A percentile compares a stretch with the other conserved stretches of the same genome.
Conservation (phyloP, 305 asterid species). For the Solanum hybrid region DNA sequence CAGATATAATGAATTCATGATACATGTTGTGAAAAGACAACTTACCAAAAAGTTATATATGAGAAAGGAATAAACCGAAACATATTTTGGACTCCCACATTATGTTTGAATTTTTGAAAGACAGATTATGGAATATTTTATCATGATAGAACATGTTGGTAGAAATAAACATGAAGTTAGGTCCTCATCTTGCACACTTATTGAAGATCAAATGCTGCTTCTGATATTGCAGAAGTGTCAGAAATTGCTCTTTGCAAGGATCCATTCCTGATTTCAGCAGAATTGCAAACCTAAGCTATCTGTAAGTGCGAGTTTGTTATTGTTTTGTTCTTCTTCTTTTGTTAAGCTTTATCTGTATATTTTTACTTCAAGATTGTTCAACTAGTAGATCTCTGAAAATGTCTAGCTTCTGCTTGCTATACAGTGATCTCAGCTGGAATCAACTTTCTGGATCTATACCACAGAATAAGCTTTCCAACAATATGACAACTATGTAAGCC, state of each 20-base stretch:
- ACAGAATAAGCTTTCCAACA: conserved; percentile 21
- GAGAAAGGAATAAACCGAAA: background rate
- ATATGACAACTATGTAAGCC: conserved; percentile 36
- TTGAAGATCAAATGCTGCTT: background rate
- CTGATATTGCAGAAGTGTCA: conserved; percentile 37
- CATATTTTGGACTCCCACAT: background rate
- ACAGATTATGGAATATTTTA: background rate
- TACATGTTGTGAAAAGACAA: background rate
- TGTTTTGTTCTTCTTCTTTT: background rate
- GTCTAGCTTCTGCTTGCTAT: conserved; percentile 5
- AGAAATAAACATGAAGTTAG: background rate
- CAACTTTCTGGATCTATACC: conserved; percentile 32
- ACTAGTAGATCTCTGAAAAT: background rate
- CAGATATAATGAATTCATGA: background rate
- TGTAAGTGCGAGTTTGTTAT: conserved; percentile 20
- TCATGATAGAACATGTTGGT: conserved; percentile 2
- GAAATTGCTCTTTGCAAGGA: conserved; percentile 42
- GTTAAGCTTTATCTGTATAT: background rate
- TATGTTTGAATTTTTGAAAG: background rate
- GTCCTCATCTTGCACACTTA: background rate
- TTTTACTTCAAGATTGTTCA: background rate
- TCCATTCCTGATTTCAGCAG: conserved; percentile 36
- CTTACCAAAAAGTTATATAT: background rate
- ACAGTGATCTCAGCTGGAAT: conserved; percentile 45
- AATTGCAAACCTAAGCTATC: conserved; percentile 23